phyloP scores from a whole-genome alignment of 768 basidiomycete genomes.

The Trametopsis cervina region DNA sequence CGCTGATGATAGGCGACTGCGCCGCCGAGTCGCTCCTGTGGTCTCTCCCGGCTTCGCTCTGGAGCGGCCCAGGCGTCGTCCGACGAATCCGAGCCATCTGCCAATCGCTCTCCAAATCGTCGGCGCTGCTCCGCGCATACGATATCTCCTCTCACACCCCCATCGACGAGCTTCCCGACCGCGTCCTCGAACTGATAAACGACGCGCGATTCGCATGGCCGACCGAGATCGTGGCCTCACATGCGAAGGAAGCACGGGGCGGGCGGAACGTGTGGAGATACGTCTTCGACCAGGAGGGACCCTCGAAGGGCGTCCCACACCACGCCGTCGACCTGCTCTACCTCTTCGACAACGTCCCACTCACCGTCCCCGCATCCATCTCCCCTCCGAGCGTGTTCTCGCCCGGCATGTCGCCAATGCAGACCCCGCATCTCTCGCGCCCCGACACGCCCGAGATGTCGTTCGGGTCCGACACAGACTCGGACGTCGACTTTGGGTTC shows the following conservation, averaged over 20 bases:
- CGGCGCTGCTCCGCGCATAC: constrained; percentile 57
- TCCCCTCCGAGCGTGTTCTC: constrained; percentile 18
- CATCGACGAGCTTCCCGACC: constrained; percentile 60
- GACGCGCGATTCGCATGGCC: constrained; percentile 76
- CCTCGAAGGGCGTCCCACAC: constrained; percentile 55
- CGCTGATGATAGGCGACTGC: constrained; percentile 72
- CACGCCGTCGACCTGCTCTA: constrained; percentile 71
- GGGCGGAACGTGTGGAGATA: constrained; percentile 71
- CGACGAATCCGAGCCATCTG: constrained; percentile 70
- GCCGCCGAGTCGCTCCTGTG: constrained; percentile 58
- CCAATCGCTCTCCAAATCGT: constrained; percentile 59
- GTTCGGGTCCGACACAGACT: constrained; percentile 28
- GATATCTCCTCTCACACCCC: constrained; percentile 59
- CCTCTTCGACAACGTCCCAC: constrained; percentile 69
- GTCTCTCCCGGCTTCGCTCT: constrained; percentile 51
- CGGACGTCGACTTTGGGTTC: constrained; percentile 20
- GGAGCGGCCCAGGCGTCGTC: constrained; percentile 55
- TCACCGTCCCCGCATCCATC: constrained; percentile 30
- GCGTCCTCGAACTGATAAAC: constrained; percentile 66
- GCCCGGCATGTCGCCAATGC: constrained; percentile 9
- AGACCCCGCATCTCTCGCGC: constrained; percentile 4
- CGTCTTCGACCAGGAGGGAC: constrained; percentile 77
- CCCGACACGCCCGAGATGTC: constrained; percentile 21
- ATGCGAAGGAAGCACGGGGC: constrained; percentile 41
- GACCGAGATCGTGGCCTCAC: constrained; percentile 53